A percentile compares a stretch with the other conserved stretches of the same genome.
Evolutionary conservation across 2,329 filamentous ascomycete species (phyloP).

Genomic region (Ascochyta pisi): DNA sequence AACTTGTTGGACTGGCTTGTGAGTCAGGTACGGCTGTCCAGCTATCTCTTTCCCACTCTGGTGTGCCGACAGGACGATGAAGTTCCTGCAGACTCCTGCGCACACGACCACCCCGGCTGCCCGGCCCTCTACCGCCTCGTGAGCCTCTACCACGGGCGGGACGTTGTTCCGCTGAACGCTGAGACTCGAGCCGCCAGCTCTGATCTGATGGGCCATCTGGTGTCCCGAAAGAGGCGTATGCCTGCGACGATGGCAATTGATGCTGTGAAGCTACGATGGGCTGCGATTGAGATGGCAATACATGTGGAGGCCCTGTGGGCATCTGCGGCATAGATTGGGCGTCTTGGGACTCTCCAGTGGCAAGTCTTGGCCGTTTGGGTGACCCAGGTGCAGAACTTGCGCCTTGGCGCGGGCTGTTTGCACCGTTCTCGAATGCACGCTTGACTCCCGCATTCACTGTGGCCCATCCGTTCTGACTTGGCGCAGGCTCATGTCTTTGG

Average conservation of each 20-base stretch:
- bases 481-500: constrained; percentile 27
- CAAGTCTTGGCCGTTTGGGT: constrained; percentile 55
- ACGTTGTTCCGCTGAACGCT: constrained; percentile 38
- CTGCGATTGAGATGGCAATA: constrained; percentile 39
- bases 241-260: constrained; percentile 23
- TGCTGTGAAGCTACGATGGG: constrained; percentile 33
- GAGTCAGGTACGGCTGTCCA: constrained; percentile 45
- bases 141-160: constrained; percentile 44
- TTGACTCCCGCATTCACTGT: constrained; percentile 54
- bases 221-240: constrained; percentile 37
- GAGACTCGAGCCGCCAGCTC: constrained; percentile 42
- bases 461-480: constrained; percentile 49
- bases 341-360: constrained; percentile 25
- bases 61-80: constrained; percentile 37
- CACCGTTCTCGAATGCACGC: constrained; percentile 46
- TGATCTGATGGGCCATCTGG: constrained; percentile 41
- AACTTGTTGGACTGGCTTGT: constrained; percentile 47
- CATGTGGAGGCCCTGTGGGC: constrained; percentile 20
- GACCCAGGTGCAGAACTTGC: constrained; percentile 43
- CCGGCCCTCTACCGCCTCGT: constrained; percentile 48
- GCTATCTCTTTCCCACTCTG: constrained; percentile 53
- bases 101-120: constrained; percentile 47
- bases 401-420: constrained; percentile 36
- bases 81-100: constrained; percentile 48
- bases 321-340: constrained; percentile 14